Evolutionary conservation across 352 stramenopile species (phyloP).

Genomic region (Discostella stelligera): DNA sequence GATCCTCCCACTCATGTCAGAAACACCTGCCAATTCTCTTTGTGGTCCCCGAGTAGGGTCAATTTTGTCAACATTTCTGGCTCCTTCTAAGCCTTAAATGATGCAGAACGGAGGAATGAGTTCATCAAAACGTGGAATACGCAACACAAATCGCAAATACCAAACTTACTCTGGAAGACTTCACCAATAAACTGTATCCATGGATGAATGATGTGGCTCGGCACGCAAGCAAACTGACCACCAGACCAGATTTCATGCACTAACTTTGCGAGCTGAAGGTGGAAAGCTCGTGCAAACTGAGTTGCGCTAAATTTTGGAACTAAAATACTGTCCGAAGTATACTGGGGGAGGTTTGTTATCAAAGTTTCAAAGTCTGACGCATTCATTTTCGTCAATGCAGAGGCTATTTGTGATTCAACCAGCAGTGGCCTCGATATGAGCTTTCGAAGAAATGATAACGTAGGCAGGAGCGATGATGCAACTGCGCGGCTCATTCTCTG

Average conservation of each 20-base stretch:
- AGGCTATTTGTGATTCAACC: conserved; percentile 52
- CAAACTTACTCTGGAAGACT: conserved; percentile 35
- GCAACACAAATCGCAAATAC: background rate
- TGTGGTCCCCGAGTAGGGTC: background rate
- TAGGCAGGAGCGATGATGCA: conserved; percentile 67
- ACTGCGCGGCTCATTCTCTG: conserved; percentile 62
- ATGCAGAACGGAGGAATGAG: background rate
- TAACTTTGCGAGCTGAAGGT: conserved; percentile 59
- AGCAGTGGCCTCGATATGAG: conserved; percentile 58
- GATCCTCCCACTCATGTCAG: conserved; percentile 22
- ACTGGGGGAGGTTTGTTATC: conserved; percentile 39
- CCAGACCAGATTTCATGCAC: conserved; percentile 61
- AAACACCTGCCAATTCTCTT: conserved; percentile 15
- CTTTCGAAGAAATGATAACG: conserved; percentile 62
- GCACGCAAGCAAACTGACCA: conserved; percentile 45
- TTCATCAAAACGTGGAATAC: background rate
- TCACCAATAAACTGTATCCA: conserved; percentile 55
- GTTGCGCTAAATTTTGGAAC: conserved; percentile 41
- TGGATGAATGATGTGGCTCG: conserved; percentile 66
- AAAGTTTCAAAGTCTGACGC: conserved; percentile 46
- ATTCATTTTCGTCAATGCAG: conserved; percentile 67
- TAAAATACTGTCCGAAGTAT: conserved; percentile 24
- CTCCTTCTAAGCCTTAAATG: conserved; percentile 58
- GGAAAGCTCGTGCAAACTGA: conserved; percentile 54
- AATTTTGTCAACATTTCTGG: conserved; percentile 33